Conservation (phyloP, 2,329 filamentous ascomycete genomes). For the Colletotrichum sp. region DNA sequence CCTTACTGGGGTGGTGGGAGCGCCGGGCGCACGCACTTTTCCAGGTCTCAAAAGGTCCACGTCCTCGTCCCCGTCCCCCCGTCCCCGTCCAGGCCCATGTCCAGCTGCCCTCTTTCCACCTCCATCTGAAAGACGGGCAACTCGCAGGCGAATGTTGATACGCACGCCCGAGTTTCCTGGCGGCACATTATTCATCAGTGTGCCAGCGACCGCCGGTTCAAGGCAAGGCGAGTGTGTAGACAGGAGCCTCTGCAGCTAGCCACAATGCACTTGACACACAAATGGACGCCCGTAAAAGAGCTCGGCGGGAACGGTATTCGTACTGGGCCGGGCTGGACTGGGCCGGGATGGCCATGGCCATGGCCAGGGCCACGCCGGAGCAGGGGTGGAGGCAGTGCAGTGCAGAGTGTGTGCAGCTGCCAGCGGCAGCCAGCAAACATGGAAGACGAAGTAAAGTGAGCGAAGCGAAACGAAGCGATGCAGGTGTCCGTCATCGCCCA, state of each 20-base stretch:
- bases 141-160: not conserved
- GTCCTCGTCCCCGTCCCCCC: not conserved
- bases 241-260: not conserved
- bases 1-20: not conserved
- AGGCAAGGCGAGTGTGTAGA: not conserved
- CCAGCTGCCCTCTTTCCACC: not conserved
- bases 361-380: not conserved
- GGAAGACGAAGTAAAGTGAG: not conserved
- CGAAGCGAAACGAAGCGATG: not conserved
- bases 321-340: not conserved
- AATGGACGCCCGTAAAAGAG: not conserved
- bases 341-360: not conserved
- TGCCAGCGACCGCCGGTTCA: not conserved
- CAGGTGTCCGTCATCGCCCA: not conserved
- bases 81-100: not conserved
- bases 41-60: not conserved
- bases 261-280: not conserved
- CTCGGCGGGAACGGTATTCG: not conserved
- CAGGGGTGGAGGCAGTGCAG: constrained; percentile 11
- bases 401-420: not conserved
- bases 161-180: not conserved
- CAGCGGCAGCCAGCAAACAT: not conserved
- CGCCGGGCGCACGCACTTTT: not conserved
- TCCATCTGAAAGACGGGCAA: not conserved
- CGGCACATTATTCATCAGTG: not conserved